A percentile compares a stretch with the other conserved stretches of the same genome.
These are phyloP conservation scores for Extremus antarcticus DNA, from an alignment of 495 filamentous ascomycete species.

Conservation along the genomic window DNA sequence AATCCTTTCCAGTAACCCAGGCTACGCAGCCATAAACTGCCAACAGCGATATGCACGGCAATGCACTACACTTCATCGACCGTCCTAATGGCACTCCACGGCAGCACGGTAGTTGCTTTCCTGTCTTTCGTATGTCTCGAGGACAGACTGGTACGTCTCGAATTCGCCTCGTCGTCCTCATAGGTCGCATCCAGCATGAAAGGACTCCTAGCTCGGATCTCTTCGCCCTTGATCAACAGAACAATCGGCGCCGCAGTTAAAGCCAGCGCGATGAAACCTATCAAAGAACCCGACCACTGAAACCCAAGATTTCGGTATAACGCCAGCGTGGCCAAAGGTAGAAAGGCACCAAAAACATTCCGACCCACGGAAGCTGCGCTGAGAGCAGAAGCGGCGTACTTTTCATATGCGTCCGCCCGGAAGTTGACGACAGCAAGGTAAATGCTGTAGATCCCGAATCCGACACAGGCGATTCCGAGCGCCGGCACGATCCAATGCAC, in stretches of 20 bases:
- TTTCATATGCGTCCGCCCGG: conserved; percentile 29
- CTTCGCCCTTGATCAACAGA: conserved; percentile 17
- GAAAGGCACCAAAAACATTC: conserved; percentile 30
- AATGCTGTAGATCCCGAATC: conserved; percentile 14
- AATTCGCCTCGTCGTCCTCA: neutral
- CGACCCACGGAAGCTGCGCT: conserved; percentile 27
- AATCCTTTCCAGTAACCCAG: too few relatives aligned
- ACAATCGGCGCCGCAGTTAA: conserved; percentile 25
- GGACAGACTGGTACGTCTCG: neutral
- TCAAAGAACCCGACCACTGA: conserved; percentile 24
- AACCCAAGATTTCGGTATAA: conserved; percentile 26
- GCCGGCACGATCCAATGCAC: conserved; percentile 19
- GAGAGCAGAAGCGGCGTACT: conserved; percentile 30
- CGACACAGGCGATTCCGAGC: conserved; percentile 12
- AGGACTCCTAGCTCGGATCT: conserved; percentile 21
- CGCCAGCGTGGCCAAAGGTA: conserved; percentile 24
- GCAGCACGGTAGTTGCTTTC: neutral
- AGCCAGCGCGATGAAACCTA: conserved; percentile 23
- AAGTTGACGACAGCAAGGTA: conserved; percentile 22
- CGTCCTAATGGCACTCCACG: neutral
- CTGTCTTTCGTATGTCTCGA: neutral
- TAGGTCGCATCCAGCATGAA: conserved; percentile 20
- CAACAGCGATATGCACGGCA: too few relatives aligned
- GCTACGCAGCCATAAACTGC: too few relatives aligned
- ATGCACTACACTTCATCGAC: neutral